phyloP scores from a whole-genome alignment of 2,329 filamentous ascomycete genomes.

The Aspergillus tubingensis region DNA sequence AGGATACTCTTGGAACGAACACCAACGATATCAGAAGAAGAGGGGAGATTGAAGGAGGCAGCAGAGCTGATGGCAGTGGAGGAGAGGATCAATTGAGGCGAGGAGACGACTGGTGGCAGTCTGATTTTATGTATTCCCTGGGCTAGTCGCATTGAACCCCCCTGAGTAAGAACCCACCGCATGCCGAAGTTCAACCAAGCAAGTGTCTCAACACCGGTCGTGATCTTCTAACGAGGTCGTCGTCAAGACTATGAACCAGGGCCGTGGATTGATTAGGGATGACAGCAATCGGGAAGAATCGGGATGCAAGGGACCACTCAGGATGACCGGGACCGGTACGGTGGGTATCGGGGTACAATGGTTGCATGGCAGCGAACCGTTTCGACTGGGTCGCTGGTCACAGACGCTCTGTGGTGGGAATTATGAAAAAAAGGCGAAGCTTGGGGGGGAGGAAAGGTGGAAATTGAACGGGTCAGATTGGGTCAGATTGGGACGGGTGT shows the following conservation, averaged over 20 bases:
- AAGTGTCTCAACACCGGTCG: constrained; percentile 7
- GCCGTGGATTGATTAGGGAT: constrained; percentile 18
- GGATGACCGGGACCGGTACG: constrained; percentile 21
- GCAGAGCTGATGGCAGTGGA: constrained; percentile 7
- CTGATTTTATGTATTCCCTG: constrained; percentile 36
- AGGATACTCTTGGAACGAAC: constrained; percentile 22
- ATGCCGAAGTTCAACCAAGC: constrained; percentile 59
- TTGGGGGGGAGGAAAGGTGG: constrained; percentile 22
- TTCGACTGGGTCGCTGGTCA: constrained; percentile 15
- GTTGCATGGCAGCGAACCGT: constrained; percentile 27
- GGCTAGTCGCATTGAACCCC: constrained; percentile 33
- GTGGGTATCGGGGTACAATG: constrained; percentile 25
- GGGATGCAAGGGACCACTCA: constrained; percentile 26
- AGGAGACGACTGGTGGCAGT: constrained; percentile 22
- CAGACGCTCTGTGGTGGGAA: constrained; percentile 9
- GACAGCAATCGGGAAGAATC: constrained; percentile 28
- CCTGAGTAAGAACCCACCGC: constrained; percentile 36
- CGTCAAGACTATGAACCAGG: constrained; percentile 23
- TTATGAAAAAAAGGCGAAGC: constrained; percentile 25
- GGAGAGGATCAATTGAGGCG: constrained; percentile 13
- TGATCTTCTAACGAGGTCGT: constrained; percentile 24
- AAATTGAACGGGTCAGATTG: constrained; percentile 11
- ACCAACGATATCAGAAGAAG: constrained; percentile 23
- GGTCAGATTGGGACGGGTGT: constrained; percentile 8
- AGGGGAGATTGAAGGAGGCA: constrained; percentile 13